Percentiles rank a stretch among this genome's conserved stretches.
These are phyloP conservation scores for Glomus cerebriforme DNA, from an alignment of 192 early-diverging fungal genomes.

Conservation along the genomic window DNA sequence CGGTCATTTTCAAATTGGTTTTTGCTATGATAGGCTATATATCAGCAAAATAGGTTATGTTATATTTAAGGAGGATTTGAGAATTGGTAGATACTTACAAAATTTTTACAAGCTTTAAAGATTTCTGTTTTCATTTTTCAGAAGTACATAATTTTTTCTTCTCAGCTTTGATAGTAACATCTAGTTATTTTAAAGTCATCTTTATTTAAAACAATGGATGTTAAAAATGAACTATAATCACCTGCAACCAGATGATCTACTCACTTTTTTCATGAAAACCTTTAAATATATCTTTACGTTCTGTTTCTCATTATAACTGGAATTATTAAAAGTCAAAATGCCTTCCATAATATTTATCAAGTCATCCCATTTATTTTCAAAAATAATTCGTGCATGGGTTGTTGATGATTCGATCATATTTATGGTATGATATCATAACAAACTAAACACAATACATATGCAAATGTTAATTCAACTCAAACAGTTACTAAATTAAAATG, in stretches of 20 bases:
- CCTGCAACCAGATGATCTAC: not conserved
- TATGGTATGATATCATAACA: not conserved
- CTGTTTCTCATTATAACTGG: not conserved
- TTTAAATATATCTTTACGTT: not conserved
- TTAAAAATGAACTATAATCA: not conserved
- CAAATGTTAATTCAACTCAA: not conserved
- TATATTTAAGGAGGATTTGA: not conserved
- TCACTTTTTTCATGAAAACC: not conserved
- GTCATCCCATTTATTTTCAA: not conserved
- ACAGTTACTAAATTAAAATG: not conserved
- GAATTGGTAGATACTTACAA: not conserved
- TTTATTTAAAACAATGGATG: slow-evolving; percentile 6
- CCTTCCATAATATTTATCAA: not conserved
- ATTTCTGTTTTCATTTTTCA: not conserved
- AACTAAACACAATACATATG: not conserved
- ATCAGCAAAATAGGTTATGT: not conserved
- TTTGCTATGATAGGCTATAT: not conserved
- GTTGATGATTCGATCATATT: not conserved
- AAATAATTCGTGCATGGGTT: not conserved
- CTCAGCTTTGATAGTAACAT: not conserved
- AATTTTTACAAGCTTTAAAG: not conserved
- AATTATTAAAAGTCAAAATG: not conserved
- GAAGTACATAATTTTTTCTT: not conserved
- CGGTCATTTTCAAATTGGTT: not conserved
- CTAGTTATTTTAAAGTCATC: not conserved